Conservation (phyloP, 371 early-diverging fungal species). For the Fennellomyces sp. region DNA sequence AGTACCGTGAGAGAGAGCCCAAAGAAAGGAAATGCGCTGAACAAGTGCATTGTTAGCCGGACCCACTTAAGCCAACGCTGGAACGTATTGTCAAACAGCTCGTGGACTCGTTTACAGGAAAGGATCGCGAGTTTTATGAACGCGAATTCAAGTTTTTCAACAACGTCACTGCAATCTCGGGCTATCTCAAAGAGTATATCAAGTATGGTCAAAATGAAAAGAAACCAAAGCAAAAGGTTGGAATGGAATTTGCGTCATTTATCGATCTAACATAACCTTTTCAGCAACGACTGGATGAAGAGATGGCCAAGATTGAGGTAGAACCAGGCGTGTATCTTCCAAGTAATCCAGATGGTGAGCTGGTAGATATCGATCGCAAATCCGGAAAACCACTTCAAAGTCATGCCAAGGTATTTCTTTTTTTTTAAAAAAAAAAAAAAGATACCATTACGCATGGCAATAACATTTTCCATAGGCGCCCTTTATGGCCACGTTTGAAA, state of each 20-base stretch:
- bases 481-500: constrained; percentile 98
- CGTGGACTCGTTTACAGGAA: constrained; percentile 77
- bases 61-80: constrained; percentile 83
- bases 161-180: constrained; percentile 96
- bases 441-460: neutral
- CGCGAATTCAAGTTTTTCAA: constrained; percentile 95
- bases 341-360: constrained; percentile 94
- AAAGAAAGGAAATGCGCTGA: no score
- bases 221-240: constrained; percentile 74
- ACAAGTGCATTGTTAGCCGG: no score
- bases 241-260: neutral
- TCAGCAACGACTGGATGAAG: constrained; percentile 86
- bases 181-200: constrained; percentile 94
- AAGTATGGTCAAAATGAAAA: constrained; percentile 93
- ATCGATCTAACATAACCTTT: neutral
- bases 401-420: constrained; percentile 86
- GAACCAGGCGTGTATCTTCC: constrained; percentile 98
- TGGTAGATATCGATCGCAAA: constrained; percentile 93
- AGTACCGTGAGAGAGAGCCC: no score
- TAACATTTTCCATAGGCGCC: constrained; percentile 72
- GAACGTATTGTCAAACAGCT: constrained; percentile 88
- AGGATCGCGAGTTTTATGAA: constrained; percentile 88
- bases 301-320: constrained; percentile 92
- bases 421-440: no score
- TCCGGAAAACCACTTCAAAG: constrained; percentile 97